phyloP scores from a whole-genome alignment of 768 basidiomycete species.

The Russula ochroleuca region DNA sequence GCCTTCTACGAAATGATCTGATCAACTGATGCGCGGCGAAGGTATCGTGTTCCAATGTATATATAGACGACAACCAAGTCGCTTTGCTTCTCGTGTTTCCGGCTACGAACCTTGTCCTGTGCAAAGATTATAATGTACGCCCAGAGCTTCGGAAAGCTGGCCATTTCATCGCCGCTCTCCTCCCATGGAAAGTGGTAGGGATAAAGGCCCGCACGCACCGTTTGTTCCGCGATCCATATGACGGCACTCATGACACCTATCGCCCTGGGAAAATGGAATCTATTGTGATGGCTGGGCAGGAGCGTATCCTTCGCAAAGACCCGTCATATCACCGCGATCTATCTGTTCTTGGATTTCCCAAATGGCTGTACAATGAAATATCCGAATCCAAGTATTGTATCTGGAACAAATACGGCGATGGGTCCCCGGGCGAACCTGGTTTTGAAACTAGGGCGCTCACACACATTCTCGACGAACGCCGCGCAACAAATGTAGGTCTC shows the following conservation, averaged over 20 bases:
- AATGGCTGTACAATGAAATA: conserved; percentile 22
- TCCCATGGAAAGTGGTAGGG: conserved; percentile 45
- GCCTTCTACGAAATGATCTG: background rate
- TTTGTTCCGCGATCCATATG: conserved; percentile 11
- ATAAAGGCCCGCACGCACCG: conserved; percentile 32
- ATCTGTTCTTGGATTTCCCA: conserved; percentile 21
- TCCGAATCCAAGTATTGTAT: conserved; percentile 16
- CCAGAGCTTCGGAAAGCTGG: conserved; percentile 33
- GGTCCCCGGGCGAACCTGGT: conserved; percentile 4
- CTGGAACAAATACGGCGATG: conserved; percentile 25
- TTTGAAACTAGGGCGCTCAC: conserved; percentile 17
- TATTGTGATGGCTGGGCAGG: conserved; percentile 1
- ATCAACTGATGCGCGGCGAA: conserved; percentile 19
- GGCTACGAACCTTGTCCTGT: conserved; percentile 35
- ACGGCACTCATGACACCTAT: conserved; percentile 9
- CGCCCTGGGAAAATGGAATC: background rate
- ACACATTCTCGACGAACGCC: conserved; percentile 15
- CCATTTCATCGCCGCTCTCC: conserved; percentile 42
- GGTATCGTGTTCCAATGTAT: conserved; percentile 40
- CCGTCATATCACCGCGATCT: conserved; percentile 24
- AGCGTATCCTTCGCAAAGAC: conserved; percentile 5
- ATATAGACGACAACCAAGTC: conserved; percentile 44
- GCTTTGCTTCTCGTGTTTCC: conserved; percentile 59
- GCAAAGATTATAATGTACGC: conserved; percentile 42
- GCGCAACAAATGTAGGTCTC: conserved; percentile 14